Conservation (phyloP, 805 yeast species). For the Yueomyces sinensis region DNA sequence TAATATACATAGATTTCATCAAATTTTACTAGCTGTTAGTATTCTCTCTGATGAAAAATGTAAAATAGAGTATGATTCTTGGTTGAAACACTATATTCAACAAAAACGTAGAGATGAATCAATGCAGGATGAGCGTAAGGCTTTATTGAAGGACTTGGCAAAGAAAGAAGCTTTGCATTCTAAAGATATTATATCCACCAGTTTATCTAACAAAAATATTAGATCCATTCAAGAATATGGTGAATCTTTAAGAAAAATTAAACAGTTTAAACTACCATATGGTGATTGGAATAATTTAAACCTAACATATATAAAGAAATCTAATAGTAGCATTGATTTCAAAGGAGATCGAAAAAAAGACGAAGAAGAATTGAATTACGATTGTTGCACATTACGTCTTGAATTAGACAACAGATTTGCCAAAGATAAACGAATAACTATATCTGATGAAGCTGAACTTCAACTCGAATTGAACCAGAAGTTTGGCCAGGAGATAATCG, state of each 20-base stretch:
- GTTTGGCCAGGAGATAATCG: too few species aligned
- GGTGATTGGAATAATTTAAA: constrained; percentile 15
- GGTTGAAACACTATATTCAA: background rate
- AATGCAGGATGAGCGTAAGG: background rate
- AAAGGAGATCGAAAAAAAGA: background rate
- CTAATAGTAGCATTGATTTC: too few species aligned
- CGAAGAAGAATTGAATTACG: constrained; percentile 1
- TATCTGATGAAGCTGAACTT: too few species aligned
- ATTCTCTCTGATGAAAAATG: constrained; percentile 56
- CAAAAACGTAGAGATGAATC: background rate
- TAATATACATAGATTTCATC: constrained; percentile 73
- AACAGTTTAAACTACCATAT: constrained; percentile 14
- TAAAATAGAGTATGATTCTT: constrained; percentile 43
- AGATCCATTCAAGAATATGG: constrained; percentile 13
- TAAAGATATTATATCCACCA: too few species aligned
- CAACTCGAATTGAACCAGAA: too few species aligned
- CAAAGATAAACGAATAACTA: too few species aligned
- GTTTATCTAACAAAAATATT: background rate
- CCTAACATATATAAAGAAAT: too few species aligned
- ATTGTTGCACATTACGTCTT: constrained; percentile 1
- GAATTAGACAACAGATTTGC: background rate
- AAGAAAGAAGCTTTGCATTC: background rate
- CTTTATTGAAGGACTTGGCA: background rate
- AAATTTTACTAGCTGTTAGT: constrained; percentile 77
- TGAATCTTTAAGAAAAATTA: constrained; percentile 14